phyloP scores from a whole-genome alignment of 768 basidiomycete genomes.

The Pleurotus giganteus region DNA sequence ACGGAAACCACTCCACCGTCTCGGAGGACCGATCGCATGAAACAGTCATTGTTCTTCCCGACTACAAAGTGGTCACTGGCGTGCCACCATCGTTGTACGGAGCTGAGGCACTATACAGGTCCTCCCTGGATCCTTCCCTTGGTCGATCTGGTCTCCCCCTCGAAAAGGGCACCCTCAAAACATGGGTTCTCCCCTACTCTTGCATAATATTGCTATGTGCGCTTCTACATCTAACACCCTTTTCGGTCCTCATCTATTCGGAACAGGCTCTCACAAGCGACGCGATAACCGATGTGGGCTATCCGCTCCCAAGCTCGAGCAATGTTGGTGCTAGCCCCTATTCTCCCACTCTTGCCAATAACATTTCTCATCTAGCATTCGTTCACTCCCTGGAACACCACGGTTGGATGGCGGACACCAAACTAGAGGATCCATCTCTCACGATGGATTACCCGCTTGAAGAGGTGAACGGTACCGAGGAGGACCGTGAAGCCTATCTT shows the following conservation, averaged over 20 bases:
- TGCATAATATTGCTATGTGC: conserved; percentile 84
- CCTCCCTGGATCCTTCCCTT: conserved; percentile 58
- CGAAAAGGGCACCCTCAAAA: conserved; percentile 50
- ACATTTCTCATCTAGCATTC: conserved; percentile 45
- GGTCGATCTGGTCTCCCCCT: conserved; percentile 43
- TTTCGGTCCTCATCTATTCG: conserved; percentile 9
- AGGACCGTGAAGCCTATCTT: conserved; percentile 56
- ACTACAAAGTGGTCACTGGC: conserved; percentile 81
- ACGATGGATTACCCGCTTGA: conserved; percentile 57
- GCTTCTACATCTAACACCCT: not conserved
- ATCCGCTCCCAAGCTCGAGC: conserved; percentile 79
- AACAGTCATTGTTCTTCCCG: conserved; percentile 87
- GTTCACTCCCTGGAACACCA: conserved; percentile 57
- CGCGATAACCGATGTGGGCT: conserved; percentile 92
- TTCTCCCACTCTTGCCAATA: conserved; percentile 16
- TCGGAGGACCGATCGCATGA: conserved; percentile 63
- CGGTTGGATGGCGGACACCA: conserved; percentile 76
- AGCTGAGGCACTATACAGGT: conserved; percentile 67
- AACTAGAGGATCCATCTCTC: conserved; percentile 58
- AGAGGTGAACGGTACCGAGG: conserved; percentile 46
- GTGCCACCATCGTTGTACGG: conserved; percentile 63
- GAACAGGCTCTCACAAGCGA: conserved; percentile 85
- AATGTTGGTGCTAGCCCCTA: conserved; percentile 43
- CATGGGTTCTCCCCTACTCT: conserved; percentile 86
- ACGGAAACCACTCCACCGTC: conserved; percentile 78